phyloP scores from a whole-genome alignment of 345 rosid genomes.

The Adansonia digitata region DNA sequence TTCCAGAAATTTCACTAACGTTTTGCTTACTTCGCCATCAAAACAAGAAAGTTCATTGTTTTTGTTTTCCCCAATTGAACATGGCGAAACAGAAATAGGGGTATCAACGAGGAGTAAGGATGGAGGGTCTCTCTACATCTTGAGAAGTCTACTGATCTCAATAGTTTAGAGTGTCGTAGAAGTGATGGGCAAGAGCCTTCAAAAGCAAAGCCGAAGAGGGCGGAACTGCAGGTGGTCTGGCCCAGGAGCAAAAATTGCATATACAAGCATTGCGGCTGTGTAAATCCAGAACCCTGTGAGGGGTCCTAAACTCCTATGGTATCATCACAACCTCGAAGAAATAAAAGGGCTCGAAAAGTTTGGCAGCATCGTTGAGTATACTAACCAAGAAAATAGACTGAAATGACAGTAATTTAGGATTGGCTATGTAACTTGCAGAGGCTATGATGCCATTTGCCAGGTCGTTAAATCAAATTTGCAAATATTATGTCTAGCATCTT shows the following conservation, averaged over 20 bases:
- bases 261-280: background rate
- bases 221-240: no score
- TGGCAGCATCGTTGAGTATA: background rate
- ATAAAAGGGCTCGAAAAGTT: background rate
- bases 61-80: background rate
- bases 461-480: background rate
- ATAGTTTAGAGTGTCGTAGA: background rate
- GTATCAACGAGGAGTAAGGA: background rate
- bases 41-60: no score
- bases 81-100: no score
- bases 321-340: background rate
- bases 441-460: background rate
- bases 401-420: background rate
- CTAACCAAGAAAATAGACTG: background rate
- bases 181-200: background rate
- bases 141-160: background rate
- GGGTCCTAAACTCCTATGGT: background rate
- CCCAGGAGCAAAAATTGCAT: background rate
- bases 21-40: no score
- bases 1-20: background rate
- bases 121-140: background rate
- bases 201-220: no score
- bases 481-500: background rate
- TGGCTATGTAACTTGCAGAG: background rate
- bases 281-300: background rate